Conservation (phyloP, 768 basidiomycete species). For the Serpula lacrymans region DNA sequence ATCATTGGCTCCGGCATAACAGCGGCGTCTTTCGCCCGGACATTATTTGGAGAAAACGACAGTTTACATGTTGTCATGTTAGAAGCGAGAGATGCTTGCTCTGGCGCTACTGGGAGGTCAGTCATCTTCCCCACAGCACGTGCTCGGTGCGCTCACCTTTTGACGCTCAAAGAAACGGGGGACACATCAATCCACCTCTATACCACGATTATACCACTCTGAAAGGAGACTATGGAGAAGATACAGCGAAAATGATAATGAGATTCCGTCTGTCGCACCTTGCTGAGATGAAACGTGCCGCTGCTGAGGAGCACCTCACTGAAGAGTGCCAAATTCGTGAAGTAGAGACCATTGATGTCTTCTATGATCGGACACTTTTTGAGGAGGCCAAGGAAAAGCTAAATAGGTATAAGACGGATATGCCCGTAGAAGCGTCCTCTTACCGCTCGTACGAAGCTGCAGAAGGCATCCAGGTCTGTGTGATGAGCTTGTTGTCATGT, state of each 20-base stretch:
- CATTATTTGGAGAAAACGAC: conserved; percentile 29
- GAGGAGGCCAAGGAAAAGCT: conserved; percentile 42
- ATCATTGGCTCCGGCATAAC: conserved; percentile 58
- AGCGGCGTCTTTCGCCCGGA: conserved; percentile 39
- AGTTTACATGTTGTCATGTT: conserved; percentile 46
- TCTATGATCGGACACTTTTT: conserved; percentile 29
- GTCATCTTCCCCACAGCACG: conserved; percentile 11
- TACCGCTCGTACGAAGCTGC: conserved; percentile 27
- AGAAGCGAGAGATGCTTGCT: conserved; percentile 59
- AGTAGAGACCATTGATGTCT: conserved; percentile 32
- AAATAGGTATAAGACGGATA: conserved; percentile 41
- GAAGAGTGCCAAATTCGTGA: conserved; percentile 25
- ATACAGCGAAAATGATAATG: conserved; percentile 36
- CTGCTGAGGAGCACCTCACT: conserved; percentile 22
- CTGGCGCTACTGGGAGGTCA: conserved; percentile 50
- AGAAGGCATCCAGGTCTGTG: conserved; percentile 33
- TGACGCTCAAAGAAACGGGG: conserved; percentile 40
- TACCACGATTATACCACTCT: conserved; percentile 43
- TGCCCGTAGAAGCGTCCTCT: conserved; percentile 43
- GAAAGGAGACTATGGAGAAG: conserved; percentile 33
- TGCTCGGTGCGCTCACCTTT: not conserved
- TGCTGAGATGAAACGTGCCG: conserved; percentile 26
- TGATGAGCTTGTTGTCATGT: too few relatives aligned
- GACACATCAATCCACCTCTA: conserved; percentile 47
- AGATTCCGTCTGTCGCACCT: conserved; percentile 39